Conservation (phyloP, 1,284 basidiomycete species). For the Sporisorium sorghi region DNA sequence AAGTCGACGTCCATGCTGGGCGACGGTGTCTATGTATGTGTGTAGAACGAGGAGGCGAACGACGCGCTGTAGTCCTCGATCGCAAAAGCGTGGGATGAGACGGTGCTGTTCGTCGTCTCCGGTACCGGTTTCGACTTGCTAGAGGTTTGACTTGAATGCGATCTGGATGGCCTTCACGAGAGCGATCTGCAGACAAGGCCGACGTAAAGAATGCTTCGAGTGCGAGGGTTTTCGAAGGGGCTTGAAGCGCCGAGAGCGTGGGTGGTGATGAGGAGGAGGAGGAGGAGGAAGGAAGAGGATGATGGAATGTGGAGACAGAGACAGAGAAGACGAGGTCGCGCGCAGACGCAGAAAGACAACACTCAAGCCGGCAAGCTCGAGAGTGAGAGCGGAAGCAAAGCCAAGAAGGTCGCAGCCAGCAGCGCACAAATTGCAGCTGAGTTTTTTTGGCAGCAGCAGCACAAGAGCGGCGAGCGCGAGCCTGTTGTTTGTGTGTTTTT, state of each 20-base stretch:
- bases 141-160: slow-evolving; percentile 2
- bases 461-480: neutral
- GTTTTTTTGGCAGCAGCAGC: too few relatives aligned
- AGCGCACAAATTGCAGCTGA: too few relatives aligned
- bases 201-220: neutral
- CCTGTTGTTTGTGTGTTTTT: neutral
- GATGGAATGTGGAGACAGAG: neutral
- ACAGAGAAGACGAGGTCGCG: neutral
- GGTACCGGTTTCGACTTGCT: neutral
- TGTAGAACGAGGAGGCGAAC: neutral
- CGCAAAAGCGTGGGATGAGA: neutral
- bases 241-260: neutral
- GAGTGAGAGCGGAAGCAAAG: too few relatives aligned
- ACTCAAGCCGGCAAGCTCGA: too few relatives aligned
- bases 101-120: neutral
- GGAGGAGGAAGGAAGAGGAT: neutral
- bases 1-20: slow-evolving; percentile 75
- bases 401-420: too few relatives aligned
- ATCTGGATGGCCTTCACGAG: neutral
- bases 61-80: neutral
- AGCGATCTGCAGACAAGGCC: neutral
- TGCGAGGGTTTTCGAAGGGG: neutral
- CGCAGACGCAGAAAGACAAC: too few relatives aligned
- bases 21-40: slow-evolving; percentile 1
- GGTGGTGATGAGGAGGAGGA: neutral